Percentiles rank a stretch among this genome's conserved stretches.
Conservation (phyloP, 805 yeast genomes). For the Myxozyma melibiosi region DNA sequence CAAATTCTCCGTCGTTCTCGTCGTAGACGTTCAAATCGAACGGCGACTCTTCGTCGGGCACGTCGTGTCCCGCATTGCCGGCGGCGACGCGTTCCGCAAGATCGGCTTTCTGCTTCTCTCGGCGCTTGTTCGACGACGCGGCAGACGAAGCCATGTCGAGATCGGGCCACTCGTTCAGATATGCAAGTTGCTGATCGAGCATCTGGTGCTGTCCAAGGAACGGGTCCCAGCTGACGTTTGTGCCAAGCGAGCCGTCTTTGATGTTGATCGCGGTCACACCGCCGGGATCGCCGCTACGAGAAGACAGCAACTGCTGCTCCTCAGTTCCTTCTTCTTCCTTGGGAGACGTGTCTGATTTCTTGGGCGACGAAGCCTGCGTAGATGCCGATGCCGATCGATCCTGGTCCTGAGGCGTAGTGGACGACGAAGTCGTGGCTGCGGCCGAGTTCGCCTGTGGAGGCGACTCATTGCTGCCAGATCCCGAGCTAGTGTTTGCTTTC, state of each 20-base stretch:
- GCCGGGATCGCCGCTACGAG: no score
- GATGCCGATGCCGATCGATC: conserved; percentile 8
- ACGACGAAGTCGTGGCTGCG: neutral
- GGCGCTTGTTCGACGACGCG: neutral
- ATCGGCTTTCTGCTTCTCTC: neutral
- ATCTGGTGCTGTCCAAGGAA: conserved; percentile 4
- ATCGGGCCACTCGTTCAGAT: conserved; percentile 3
- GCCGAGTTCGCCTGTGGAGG: neutral
- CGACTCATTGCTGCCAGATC: conserved; percentile 5
- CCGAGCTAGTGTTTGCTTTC: conserved; percentile 4
- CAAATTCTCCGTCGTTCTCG: neutral
- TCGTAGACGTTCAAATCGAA: neutral
- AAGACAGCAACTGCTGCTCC: no score
- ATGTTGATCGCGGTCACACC: no score
- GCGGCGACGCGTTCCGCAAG: neutral
- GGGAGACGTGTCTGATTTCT: neutral
- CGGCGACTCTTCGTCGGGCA: neutral
- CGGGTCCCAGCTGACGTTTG: neutral
- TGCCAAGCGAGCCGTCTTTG: neutral
- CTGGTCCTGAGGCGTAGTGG: conserved; percentile 1
- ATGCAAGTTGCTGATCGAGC: conserved; percentile 2
- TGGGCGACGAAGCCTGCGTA: neutral
- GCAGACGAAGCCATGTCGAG: neutral
- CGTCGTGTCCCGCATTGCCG: neutral
- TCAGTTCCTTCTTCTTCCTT: no score